Evolutionary conservation across 2,329 filamentous ascomycete genomes (phyloP).

Genomic region (Sphaerulina populicola): DNA sequence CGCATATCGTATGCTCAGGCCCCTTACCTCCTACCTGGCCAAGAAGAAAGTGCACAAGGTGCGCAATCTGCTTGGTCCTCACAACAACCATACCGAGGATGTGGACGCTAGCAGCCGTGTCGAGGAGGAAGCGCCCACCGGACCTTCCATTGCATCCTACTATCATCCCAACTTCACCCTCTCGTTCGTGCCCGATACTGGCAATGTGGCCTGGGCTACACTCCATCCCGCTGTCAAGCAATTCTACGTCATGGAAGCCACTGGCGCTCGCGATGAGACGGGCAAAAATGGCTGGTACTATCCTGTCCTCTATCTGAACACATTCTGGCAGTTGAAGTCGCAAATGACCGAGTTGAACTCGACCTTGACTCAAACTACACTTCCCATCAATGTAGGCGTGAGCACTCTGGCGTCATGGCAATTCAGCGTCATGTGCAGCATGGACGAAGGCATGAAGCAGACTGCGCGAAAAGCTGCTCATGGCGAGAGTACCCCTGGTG

Average conservation of each 20-base stretch:
- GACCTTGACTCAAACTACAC: constrained; percentile 75
- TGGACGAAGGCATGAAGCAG: constrained; percentile 83
- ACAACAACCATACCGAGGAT: too few species aligned
- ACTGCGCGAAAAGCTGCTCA: constrained; percentile 68
- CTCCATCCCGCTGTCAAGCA: constrained; percentile 67
- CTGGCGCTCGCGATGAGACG: constrained; percentile 69
- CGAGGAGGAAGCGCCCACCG: constrained; percentile 45
- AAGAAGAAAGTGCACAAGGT: constrained; percentile 88
- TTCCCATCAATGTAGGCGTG: constrained; percentile 76
- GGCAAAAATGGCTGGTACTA: constrained; percentile 92
- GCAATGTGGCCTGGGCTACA: constrained; percentile 56
- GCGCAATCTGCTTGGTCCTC: constrained; percentile 64
- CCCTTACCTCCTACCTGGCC: constrained; percentile 78
- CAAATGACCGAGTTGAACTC: constrained; percentile 91
- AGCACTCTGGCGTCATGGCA: constrained; percentile 80
- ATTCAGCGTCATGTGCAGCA: constrained; percentile 71
- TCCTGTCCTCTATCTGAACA: constrained; percentile 85
- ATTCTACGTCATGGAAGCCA: constrained; percentile 70
- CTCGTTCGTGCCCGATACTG: constrained; percentile 73
- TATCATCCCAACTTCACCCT: constrained; percentile 94
- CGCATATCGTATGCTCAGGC: constrained; percentile 76
- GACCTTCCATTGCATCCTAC: constrained; percentile 70
- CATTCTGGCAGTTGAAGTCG: constrained; percentile 88
- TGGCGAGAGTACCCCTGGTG: constrained; percentile 62
- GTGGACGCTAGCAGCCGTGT: too few species aligned